Conservation (phyloP, 2,329 filamentous ascomycete genomes). For the Venturia pyrina region DNA sequence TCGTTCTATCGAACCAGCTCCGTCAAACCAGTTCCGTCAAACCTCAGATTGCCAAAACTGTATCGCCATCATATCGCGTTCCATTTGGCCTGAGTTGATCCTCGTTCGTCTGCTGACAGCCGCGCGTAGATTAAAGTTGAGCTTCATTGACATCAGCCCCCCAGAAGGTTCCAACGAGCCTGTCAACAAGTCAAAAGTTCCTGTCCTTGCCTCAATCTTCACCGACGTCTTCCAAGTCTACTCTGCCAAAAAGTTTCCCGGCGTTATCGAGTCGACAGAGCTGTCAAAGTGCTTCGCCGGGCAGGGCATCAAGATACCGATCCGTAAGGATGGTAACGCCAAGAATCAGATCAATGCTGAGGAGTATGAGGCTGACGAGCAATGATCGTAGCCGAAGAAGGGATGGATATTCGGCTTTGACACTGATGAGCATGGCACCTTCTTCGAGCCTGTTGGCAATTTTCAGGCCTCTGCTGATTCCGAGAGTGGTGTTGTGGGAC, state of each 20-base stretch:
- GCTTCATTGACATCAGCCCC: conserved; percentile 75
- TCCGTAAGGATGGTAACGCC: conserved; percentile 66
- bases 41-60: no score
- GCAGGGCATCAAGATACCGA: conserved; percentile 95
- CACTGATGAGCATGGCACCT: no score
- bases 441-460: no score
- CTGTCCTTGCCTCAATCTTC: conserved; percentile 75
- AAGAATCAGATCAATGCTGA: conserved; percentile 34
- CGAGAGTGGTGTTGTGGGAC: no score
- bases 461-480: no score
- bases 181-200: conserved; percentile 66
- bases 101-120: conserved; percentile 14
- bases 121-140: conserved; percentile 49
- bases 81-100: no score
- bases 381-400: background rate
- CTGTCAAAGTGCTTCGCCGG: conserved; percentile 87
- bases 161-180: conserved; percentile 31
- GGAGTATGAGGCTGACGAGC: conserved; percentile 34
- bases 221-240: conserved; percentile 88
- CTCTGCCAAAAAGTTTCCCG: conserved; percentile 96
- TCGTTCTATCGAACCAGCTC: no score
- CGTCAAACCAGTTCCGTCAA: no score
- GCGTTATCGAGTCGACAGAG: conserved; percentile 86
- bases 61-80: no score
- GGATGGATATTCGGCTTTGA: no score